Percentiles rank a stretch among this genome's conserved stretches.
phyloP scores from a whole-genome alignment of 1,284 basidiomycete genomes.

The Microbotryum violaceum region DNA sequence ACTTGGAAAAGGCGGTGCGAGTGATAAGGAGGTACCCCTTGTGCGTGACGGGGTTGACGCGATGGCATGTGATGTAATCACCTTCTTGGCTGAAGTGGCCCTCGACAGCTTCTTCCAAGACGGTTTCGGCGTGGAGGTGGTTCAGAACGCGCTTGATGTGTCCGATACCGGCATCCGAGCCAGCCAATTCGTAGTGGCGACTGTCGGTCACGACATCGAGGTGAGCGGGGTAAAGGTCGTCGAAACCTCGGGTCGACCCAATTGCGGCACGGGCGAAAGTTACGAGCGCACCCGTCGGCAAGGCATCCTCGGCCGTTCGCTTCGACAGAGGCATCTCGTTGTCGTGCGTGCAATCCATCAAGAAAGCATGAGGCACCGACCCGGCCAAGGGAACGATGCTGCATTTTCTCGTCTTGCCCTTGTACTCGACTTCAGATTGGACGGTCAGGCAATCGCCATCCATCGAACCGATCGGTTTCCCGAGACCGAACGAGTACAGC shows the following conservation, averaged over 20 bases:
- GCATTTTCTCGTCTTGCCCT: conserved; percentile 64
- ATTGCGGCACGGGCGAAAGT: conserved; percentile 78
- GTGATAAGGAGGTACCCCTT: conserved; percentile 83
- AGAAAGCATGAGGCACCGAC: conserved; percentile 75
- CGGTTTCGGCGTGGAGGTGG: conserved; percentile 80
- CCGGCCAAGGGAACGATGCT: conserved; percentile 71
- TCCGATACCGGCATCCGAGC: conserved; percentile 53
- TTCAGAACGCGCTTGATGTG: conserved; percentile 76
- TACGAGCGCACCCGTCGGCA: conserved; percentile 81
- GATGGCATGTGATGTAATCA: conserved; percentile 82
- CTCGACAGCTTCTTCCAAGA: conserved; percentile 68
- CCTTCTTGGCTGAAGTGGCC: conserved; percentile 94
- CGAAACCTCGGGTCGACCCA: conserved; percentile 89
- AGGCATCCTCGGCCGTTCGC: conserved; percentile 80
- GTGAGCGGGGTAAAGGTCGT: conserved; percentile 88
- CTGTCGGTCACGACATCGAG: conserved; percentile 78
- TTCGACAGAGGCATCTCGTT: conserved; percentile 85
- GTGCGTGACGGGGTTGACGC: conserved; percentile 81
- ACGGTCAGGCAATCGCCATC: conserved; percentile 68
- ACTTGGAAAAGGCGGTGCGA: conserved; percentile 67
- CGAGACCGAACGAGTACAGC: conserved; percentile 77
- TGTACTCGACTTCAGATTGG: conserved; percentile 57
- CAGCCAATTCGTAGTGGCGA: conserved; percentile 59
- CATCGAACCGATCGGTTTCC: conserved; percentile 90
- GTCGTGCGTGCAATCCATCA: conserved; percentile 93